Evolutionary conservation across 2,329 filamentous ascomycete species (phyloP).

Genomic region (Trichoderma pleuroti): DNA sequence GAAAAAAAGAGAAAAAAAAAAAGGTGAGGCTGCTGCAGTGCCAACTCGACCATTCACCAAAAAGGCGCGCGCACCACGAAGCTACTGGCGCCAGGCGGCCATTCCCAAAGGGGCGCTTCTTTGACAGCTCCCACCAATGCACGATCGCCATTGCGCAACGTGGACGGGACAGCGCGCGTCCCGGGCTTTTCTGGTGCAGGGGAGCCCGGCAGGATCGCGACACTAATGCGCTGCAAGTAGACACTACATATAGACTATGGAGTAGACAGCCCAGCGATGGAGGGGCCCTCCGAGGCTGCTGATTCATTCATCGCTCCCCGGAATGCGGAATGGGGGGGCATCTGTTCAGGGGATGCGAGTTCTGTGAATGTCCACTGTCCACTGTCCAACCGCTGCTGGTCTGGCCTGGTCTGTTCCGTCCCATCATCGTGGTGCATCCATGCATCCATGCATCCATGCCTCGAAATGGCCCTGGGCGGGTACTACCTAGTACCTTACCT

Average conservation of each 20-base stretch:
- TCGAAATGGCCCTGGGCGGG: neutral
- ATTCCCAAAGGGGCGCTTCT: constrained; percentile 2
- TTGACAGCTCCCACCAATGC: constrained; percentile 12
- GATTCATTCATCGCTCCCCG: neutral
- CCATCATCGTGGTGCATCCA: neutral
- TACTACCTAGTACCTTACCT: too few species aligned
- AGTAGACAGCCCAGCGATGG: too few species aligned
- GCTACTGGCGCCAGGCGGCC: neutral
- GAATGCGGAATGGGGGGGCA: neutral
- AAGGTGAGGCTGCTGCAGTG: constrained; percentile 6
- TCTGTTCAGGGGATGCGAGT: neutral
- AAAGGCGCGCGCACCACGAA: neutral
- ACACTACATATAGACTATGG: too few species aligned
- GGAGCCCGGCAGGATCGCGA: neutral
- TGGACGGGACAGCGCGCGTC: neutral
- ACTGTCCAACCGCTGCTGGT: neutral
- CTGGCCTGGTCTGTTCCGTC: neutral
- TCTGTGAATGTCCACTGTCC: too few species aligned
- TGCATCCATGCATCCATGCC: neutral
- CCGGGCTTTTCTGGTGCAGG: neutral
- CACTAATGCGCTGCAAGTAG: too few species aligned
- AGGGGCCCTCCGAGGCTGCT: too few species aligned
- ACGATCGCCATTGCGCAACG: constrained; percentile 7
- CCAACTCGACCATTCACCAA: neutral
- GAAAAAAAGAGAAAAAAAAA: neutral